phyloP scores from a whole-genome alignment of 1,139 yeast genomes.

The Hemisphaericaspora xylofermentans region DNA sequence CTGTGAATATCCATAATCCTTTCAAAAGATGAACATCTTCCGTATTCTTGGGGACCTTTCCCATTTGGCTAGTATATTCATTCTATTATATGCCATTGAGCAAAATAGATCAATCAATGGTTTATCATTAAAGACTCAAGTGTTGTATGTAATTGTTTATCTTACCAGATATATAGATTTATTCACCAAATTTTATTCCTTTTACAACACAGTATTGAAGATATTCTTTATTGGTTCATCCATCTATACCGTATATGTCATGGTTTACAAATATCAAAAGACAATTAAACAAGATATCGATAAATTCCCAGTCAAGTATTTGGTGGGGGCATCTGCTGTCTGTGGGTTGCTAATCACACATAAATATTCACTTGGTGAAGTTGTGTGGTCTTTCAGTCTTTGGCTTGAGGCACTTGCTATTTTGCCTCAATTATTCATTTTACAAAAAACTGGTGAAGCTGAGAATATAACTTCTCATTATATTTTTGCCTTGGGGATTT shows the following conservation, averaged over 20 bases:
- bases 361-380: constrained; percentile 59
- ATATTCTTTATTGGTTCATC: constrained; percentile 75
- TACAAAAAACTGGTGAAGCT: constrained; percentile 89
- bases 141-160: constrained; percentile 74
- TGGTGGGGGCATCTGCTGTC: constrained; percentile 62
- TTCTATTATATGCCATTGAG: constrained; percentile 71
- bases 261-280: constrained; percentile 61
- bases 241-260: constrained; percentile 69
- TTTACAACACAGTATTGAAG: constrained; percentile 82
- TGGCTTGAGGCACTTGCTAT: constrained; percentile 93
- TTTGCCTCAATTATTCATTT: constrained; percentile 85
- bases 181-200: constrained; percentile 56
- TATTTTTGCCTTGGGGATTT: constrained; percentile 87
- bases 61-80: constrained; percentile 76
- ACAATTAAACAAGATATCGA: constrained; percentile 56
- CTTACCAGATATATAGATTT: constrained; percentile 77
- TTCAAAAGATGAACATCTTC: constrained; percentile 45
- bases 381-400: constrained; percentile 72
- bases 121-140: constrained; percentile 85
- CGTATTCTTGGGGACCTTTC: constrained; percentile 72
- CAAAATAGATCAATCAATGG: constrained; percentile 72
- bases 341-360: constrained; percentile 66
- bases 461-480: constrained; percentile 86
- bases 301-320: constrained; percentile 72
- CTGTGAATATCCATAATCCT: constrained; percentile 5